Evolutionary conservation across 805 yeast genomes (phyloP).

Genomic region (Brettanomyces anomalus): DNA sequence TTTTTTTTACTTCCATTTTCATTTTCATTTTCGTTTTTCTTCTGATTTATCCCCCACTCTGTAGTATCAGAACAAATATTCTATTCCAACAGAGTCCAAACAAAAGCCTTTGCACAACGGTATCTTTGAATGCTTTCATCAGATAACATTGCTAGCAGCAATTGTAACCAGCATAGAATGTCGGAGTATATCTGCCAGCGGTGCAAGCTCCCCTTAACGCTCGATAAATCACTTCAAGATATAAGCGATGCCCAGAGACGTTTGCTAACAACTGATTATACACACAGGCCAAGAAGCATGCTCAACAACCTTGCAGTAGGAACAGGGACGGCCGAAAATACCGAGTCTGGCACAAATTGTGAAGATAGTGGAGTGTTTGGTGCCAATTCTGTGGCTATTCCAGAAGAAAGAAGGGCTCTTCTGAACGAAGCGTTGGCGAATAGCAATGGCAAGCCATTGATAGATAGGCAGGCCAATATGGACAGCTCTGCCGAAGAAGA

Average conservation of each 20-base stretch:
- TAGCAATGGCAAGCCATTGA: conserved; percentile 17
- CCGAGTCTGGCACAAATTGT: not conserved
- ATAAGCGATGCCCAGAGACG: conserved; percentile 48
- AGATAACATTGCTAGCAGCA: too few species aligned
- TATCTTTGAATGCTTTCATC: too few species aligned
- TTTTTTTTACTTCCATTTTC: too few species aligned
- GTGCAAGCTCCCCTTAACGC: conserved; percentile 48
- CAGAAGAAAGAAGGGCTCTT: conserved; percentile 29
- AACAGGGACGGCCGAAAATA: not conserved
- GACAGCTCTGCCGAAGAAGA: conserved; percentile 17
- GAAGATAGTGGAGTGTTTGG: not conserved
- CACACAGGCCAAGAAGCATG: conserved; percentile 14
- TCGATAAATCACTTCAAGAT: conserved; percentile 47
- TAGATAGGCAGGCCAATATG: conserved; percentile 5
- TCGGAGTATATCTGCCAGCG: conserved; percentile 41
- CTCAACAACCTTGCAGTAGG: not conserved
- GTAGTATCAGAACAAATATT: too few species aligned
- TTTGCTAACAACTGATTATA: conserved; percentile 32
- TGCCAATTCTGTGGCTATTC: conserved; percentile 15
- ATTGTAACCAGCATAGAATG: too few species aligned
- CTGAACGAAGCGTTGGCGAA: conserved; percentile 25
- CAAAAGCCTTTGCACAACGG: too few species aligned
- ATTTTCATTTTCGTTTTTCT: too few species aligned
- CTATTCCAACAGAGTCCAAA: too few species aligned
- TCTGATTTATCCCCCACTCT: too few species aligned